Evolutionary conservation across 2,329 filamentous ascomycete species (phyloP).

Genomic region (Alternaria ventricosa): DNA sequence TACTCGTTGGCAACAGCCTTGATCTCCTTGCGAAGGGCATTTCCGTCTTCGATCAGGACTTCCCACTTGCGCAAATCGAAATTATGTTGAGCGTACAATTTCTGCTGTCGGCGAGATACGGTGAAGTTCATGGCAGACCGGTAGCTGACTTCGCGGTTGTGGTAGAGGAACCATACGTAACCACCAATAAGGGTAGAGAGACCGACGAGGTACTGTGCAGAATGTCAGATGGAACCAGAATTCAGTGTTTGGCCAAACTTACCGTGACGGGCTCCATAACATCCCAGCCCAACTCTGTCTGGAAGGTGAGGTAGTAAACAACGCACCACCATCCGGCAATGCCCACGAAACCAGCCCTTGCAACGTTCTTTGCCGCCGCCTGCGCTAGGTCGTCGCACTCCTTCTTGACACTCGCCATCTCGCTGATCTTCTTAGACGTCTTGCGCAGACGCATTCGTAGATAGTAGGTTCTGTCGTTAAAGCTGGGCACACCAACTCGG

Average conservation of each 20-base stretch:
- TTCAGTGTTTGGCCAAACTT: constrained; percentile 12
- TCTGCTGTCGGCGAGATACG: constrained; percentile 76
- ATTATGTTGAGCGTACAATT: constrained; percentile 75
- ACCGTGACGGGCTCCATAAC: constrained; percentile 85
- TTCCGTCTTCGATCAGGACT: constrained; percentile 77
- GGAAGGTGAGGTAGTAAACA: constrained; percentile 73
- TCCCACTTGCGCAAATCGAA: constrained; percentile 84
- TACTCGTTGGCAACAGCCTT: constrained; percentile 83
- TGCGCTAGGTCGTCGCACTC: constrained; percentile 83
- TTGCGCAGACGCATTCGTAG: constrained; percentile 78
- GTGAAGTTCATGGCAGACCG: constrained; percentile 86
- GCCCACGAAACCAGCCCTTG: constrained; percentile 77
- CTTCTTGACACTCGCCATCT: constrained; percentile 75
- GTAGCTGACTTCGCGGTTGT: constrained; percentile 89
- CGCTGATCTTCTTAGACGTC: constrained; percentile 70
- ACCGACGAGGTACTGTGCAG: constrained; percentile 73
- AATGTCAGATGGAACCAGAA: constrained; percentile 2
- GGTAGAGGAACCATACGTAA: constrained; percentile 92
- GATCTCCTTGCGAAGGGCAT: constrained; percentile 78
- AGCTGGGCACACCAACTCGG: constrained; percentile 81
- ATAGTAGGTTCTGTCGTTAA: constrained; percentile 90
- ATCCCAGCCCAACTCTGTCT: constrained; percentile 85
- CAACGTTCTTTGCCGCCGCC: constrained; percentile 76
- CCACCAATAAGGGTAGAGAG: constrained; percentile 85
- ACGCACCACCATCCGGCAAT: constrained; percentile 80